These are phyloP conservation scores for Saksenaea oblongispora DNA, from an alignment of 371 early-diverging fungal genomes.

Conservation along the genomic window DNA sequence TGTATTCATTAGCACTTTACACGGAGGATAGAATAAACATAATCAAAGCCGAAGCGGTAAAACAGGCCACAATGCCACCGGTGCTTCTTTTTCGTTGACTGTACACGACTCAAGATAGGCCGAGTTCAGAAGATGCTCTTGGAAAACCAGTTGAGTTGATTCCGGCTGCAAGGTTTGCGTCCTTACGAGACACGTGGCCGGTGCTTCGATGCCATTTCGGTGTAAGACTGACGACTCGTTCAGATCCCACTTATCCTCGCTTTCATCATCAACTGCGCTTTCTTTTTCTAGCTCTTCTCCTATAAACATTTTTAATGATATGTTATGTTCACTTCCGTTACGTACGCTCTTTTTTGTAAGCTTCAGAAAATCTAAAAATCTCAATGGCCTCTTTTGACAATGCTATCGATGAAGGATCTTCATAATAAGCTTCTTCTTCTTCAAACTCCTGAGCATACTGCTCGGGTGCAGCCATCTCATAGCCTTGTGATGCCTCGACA, in stretches of 20 bases:
- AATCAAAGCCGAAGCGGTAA: conserved; percentile 32
- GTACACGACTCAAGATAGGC: conserved; percentile 24
- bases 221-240: conserved; percentile 24
- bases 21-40: conserved; percentile 48
- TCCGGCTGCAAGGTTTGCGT: conserved; percentile 2
- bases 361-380: conserved; percentile 44
- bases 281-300: conserved; percentile 10
- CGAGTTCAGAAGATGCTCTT: conserved; percentile 35
- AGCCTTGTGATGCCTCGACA: not conserved
- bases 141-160: conserved; percentile 11
- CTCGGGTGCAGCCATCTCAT: not conserved
- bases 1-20: conserved; percentile 95
- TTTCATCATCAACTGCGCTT: conserved; percentile 11
- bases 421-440: not conserved
- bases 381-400: conserved; percentile 40
- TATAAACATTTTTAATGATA: not conserved
- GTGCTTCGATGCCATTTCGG: conserved; percentile 31
- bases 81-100: conserved; percentile 7
- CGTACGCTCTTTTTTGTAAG: conserved; percentile 33
- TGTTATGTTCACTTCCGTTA: not conserved
- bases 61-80: conserved; percentile 37
- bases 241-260: conserved; percentile 28
- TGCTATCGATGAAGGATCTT: not conserved
- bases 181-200: conserved; percentile 26
- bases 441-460: not conserved